phyloP scores from a whole-genome alignment of 805 yeast species.

The Saturnispora hagleri region DNA sequence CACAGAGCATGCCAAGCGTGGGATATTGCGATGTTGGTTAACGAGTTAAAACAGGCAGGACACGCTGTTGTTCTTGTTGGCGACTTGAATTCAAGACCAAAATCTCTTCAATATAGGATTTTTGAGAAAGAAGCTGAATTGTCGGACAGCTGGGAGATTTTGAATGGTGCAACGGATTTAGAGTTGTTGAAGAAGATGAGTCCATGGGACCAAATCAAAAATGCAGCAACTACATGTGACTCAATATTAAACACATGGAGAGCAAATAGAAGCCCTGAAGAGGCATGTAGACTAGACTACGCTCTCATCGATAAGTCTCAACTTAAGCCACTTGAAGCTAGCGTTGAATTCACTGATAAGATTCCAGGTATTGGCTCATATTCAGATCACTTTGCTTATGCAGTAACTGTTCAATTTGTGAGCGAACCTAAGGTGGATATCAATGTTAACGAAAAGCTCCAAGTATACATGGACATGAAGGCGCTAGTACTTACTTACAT shows the following conservation, averaged over 20 bases:
- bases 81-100: conserved; percentile 85
- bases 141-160: conserved; percentile 73
- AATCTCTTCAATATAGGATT: conserved; percentile 69
- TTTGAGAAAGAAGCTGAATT: conserved; percentile 62
- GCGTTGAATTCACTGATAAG: conserved; percentile 64
- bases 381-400: conserved; percentile 89
- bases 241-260: conserved; percentile 86
- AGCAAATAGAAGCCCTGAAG: conserved; percentile 38
- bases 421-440: background rate
- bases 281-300: conserved; percentile 86
- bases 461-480: conserved; percentile 43
- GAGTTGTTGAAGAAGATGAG: conserved; percentile 35
- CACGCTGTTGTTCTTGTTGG: conserved; percentile 86
- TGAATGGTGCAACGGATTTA: conserved; percentile 41
- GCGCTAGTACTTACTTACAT: conserved; percentile 37
- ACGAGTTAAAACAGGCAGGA: conserved; percentile 57
- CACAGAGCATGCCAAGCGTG: conserved; percentile 95
- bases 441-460: conserved; percentile 12
- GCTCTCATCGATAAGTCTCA: conserved; percentile 60
- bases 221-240: conserved; percentile 88
- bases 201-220: conserved; percentile 52
- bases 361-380: conserved; percentile 63
- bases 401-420: conserved; percentile 30
- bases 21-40: conserved; percentile 72
- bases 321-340: conserved; percentile 49